Percentiles rank a stretch among this genome's conserved stretches.
phyloP scores from a whole-genome alignment of 306 rosid species.

The Styphnolobium japonicum region DNA sequence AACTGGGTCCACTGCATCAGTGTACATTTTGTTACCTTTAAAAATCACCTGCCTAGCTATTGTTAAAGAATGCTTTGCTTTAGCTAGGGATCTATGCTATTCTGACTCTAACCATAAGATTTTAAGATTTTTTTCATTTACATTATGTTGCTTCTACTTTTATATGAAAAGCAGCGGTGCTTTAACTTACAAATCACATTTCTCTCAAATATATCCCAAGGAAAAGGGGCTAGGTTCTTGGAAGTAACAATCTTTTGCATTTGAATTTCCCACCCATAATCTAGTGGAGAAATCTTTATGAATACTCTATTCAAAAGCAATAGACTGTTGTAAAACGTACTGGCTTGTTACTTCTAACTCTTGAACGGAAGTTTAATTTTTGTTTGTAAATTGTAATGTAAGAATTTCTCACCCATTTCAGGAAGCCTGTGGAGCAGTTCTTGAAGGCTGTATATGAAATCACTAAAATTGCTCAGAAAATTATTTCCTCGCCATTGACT shows the following conservation, averaged over 20 bases:
- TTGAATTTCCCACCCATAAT: background rate
- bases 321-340: background rate
- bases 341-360: background rate
- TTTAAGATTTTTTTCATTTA: background rate
- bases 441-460: conserved; percentile 77
- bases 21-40: conserved; percentile 42
- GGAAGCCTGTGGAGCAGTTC: conserved; percentile 89
- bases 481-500: conserved; percentile 88
- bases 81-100: background rate
- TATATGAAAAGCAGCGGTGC: background rate
- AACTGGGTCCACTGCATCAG: conserved; percentile 79
- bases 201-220: background rate
- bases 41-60: background rate
- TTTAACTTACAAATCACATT: background rate
- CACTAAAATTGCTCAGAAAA: conserved; percentile 55
- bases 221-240: background rate
- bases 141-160: background rate
- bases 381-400: background rate
- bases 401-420: conserved; percentile 29
- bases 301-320: background rate
- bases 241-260: background rate
- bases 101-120: background rate
- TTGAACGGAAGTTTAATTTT: background rate
- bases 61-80: background rate
- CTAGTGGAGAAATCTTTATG: background rate